Base-by-base conservation (phyloP, 164 flowering plant species). In the Chimonanthus salicifolius region DNA sequence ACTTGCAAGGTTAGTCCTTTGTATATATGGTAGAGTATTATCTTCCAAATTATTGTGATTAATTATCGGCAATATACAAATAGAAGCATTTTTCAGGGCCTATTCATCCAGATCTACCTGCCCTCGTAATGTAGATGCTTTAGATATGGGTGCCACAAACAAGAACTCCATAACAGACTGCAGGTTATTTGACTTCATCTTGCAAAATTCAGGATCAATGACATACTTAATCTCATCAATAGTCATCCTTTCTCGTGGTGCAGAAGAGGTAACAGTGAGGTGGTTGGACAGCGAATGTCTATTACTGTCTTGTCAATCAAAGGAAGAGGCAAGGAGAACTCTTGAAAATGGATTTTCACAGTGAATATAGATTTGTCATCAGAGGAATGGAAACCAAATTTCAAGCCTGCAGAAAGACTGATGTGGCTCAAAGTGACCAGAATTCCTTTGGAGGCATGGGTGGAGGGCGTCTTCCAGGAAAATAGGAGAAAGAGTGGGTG, bases 71-170 rank as follows among this genome's bases (percentile, higher is more conserved):
- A 13, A 98, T 93, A 77, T 90, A 93, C 72, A 95, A 80, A 2
- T 97, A 88, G 69, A 83, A 93, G 80, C 99, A 95, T 78, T 88
- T 86, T 44, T 98, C 99, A 63, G 97, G 97, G 75, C 97, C 97
- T 3, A 98, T 95, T 79, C 97, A 82, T 69, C 99, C 99, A 64
- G 97, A 89, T 64, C 97, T 86, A 71, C 99, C 99, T 46, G 98
- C 94, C 68, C 98, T 88, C 92, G 98, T 75, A 76, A 84, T n/a
- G 99, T 97, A 67, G 98, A 95, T 74, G 99, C 99, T 82, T 91
- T 93, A 8, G 98, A 96, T 67, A 94, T 89, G 44, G 99, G 99
- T 69, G 87, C 82, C 21, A 96, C 67, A 11, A 86, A 84, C 75
- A 96, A 82, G 16, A 97, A 92, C 78, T 96, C 98, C 98, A 96